A percentile compares a stretch with the other conserved stretches of the same genome.
These are phyloP conservation scores for Thermomucor indicae-seudaticae DNA, from an alignment of 371 early-diverging fungal genomes.

Conservation along the genomic window DNA sequence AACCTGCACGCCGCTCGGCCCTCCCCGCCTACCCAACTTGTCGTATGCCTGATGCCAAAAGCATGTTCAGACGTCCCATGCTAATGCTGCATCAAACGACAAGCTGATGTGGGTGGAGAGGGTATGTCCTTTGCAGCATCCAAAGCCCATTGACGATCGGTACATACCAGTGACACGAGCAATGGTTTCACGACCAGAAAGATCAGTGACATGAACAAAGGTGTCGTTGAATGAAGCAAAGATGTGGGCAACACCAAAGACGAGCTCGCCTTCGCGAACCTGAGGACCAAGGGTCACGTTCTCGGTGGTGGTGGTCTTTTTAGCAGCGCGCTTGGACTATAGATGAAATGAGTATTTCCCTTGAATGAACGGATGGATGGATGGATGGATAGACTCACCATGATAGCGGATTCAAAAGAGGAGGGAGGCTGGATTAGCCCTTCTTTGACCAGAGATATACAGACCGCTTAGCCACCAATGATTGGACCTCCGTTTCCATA, in stretches of 20 bases:
- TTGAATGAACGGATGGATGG: too few species aligned
- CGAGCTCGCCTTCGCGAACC: conserved; percentile 97
- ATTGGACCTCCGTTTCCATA: too few species aligned
- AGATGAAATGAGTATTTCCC: too few species aligned
- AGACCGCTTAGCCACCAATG: too few species aligned
- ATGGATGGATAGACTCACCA: too few species aligned
- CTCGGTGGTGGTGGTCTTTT: conserved; percentile 71
- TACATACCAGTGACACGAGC: conserved; percentile 95
- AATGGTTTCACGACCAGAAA: conserved; percentile 99
- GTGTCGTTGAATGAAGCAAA: conserved; percentile 99
- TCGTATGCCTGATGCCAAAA: too few species aligned
- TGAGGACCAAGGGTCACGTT: conserved; percentile 97
- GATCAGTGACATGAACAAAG: conserved; percentile 99
- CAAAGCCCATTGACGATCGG: neutral
- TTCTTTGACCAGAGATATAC: too few species aligned
- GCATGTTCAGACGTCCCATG: too few species aligned
- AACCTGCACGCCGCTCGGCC: conserved; percentile 17
- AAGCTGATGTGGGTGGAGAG: too few species aligned
- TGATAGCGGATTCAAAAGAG: too few species aligned
- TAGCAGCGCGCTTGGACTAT: conserved; percentile 58
- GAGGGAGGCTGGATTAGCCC: too few species aligned
- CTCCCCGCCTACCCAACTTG: neutral
- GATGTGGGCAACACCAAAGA: conserved; percentile 99
- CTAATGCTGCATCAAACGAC: too few species aligned
- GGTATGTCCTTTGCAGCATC: conserved; percentile 15